A percentile compares a stretch with the other conserved stretches of the same genome.
Evolutionary conservation across 1,284 basidiomycete genomes (phyloP).

Genomic region (Cryptococcus sp.): DNA sequence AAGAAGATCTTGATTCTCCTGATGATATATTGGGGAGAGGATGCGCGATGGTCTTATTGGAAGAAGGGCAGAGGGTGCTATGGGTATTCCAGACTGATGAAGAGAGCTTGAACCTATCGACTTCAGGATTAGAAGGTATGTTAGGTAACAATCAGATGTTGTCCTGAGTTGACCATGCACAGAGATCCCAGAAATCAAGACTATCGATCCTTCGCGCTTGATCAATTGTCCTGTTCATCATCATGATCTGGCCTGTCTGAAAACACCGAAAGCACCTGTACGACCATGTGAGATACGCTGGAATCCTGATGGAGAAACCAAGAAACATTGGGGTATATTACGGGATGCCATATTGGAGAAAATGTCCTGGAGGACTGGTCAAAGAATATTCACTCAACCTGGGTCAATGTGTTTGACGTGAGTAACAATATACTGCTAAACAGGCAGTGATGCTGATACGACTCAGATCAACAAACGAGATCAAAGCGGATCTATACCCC

Average conservation of each 20-base stretch:
- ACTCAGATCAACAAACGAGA: background rate
- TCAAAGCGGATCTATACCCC: slow-evolving; percentile 8
- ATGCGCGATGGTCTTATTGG: background rate
- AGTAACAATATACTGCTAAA: background rate
- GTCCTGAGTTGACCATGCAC: background rate
- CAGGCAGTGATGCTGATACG: background rate
- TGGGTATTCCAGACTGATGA: background rate
- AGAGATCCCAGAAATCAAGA: background rate
- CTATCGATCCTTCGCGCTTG: background rate
- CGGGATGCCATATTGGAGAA: slow-evolving; percentile 21
- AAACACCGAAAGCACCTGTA: background rate
- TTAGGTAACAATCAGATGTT: no score
- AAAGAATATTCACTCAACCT: slow-evolving; percentile 9
- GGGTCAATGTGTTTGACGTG: background rate
- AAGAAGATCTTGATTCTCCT: background rate
- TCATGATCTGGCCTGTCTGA: background rate
- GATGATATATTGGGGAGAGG: background rate
- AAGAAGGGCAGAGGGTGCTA: background rate
- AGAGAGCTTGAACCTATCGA: background rate
- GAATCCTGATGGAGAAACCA: background rate
- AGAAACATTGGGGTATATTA: slow-evolving; percentile 11
- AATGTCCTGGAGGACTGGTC: slow-evolving; percentile 20
- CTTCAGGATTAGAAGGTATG: background rate
- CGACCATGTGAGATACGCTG: slow-evolving; percentile 3
- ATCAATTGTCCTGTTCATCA: slow-evolving; percentile 2